Evolutionary conservation across 2,329 filamentous ascomycete genomes (phyloP).

Genomic region (Pseudomassariella vexata): DNA sequence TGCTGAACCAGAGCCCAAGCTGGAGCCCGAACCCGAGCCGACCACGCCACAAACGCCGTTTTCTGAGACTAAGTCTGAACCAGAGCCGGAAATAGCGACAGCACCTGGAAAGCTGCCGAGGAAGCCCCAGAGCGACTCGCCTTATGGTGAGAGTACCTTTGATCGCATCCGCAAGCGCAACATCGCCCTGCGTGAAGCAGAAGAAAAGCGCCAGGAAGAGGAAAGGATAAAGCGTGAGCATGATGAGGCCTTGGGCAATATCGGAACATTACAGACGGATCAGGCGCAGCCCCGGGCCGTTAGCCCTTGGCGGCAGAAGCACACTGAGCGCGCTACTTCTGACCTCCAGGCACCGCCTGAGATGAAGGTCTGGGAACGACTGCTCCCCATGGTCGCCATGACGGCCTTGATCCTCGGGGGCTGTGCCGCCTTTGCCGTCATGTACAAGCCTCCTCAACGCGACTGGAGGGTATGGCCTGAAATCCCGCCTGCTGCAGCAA

Average conservation of each 20-base stretch:
- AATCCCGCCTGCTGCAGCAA: slow-evolving; percentile 56
- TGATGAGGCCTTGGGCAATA: slow-evolving; percentile 27
- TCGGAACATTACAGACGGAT: slow-evolving; percentile 35
- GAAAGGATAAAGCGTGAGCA: slow-evolving; percentile 35
- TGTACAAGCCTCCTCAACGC: slow-evolving; percentile 46
- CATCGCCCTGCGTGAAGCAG: slow-evolving; percentile 41
- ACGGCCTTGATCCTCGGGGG: slow-evolving; percentile 38
- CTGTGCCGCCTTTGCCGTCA: slow-evolving; percentile 35
- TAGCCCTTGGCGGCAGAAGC: slow-evolving; percentile 34
- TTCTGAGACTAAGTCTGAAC: slow-evolving; percentile 6
- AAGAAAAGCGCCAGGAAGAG: slow-evolving; percentile 37
- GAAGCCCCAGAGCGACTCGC: slow-evolving; percentile 32
- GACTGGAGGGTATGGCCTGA: slow-evolving; percentile 51
- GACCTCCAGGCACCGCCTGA: slow-evolving; percentile 45
- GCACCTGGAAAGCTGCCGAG: slow-evolving; percentile 19
- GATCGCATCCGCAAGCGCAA: slow-evolving; percentile 52
- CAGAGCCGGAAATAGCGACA: slow-evolving; percentile 3
- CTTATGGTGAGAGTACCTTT: slow-evolving; percentile 53
- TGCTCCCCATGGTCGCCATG: slow-evolving; percentile 48
- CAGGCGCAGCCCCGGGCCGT: slow-evolving; percentile 28
- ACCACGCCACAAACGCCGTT: slow-evolving; percentile 7
- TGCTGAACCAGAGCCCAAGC: slow-evolving; percentile 7
- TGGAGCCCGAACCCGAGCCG: slow-evolving; percentile 7
- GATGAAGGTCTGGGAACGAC: slow-evolving; percentile 45
- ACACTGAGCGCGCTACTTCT: slow-evolving; percentile 40